Conservation (phyloP, 2,329 filamentous ascomycete genomes). For the Rhinocladiella mackenziei region DNA sequence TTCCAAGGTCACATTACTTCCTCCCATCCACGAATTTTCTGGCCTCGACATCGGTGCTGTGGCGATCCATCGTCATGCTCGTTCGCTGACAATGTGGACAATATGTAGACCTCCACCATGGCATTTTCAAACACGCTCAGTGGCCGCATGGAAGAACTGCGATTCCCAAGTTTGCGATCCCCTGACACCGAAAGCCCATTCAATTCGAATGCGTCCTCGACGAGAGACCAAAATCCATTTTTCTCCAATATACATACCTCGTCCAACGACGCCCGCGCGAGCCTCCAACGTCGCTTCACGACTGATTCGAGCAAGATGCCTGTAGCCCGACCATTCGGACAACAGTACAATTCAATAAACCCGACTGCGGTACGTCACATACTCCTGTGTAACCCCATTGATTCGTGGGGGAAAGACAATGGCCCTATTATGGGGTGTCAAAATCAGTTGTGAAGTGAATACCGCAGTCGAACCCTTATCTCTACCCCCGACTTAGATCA, state of each 20-base stretch:
- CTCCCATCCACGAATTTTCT: too few relatives aligned
- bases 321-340: constrained; percentile 37
- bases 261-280: constrained; percentile 65
- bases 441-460: constrained; percentile 13
- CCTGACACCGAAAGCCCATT: constrained; percentile 72
- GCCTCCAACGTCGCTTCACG: constrained; percentile 86
- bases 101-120: constrained; percentile 46
- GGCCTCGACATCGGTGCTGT: too few relatives aligned
- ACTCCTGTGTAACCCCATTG: constrained; percentile 11
- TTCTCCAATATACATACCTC: constrained; percentile 54
- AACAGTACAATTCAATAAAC: constrained; percentile 31
- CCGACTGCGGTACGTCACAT: constrained; percentile 29
- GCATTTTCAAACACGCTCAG: constrained; percentile 60
- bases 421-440: constrained; percentile 10
- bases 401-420: constrained; percentile 14
- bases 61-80: not conserved
- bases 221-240: constrained; percentile 62
- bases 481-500: not conserved
- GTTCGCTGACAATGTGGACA: constrained; percentile 9
- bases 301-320: constrained; percentile 82
- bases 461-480: constrained; percentile 1
- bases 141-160: constrained; percentile 72
- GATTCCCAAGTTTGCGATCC: constrained; percentile 72
- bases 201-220: constrained; percentile 69
- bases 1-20: too few relatives aligned